Conservation (phyloP, 371 early-diverging fungal species). For the Gilbertella persicaria region DNA sequence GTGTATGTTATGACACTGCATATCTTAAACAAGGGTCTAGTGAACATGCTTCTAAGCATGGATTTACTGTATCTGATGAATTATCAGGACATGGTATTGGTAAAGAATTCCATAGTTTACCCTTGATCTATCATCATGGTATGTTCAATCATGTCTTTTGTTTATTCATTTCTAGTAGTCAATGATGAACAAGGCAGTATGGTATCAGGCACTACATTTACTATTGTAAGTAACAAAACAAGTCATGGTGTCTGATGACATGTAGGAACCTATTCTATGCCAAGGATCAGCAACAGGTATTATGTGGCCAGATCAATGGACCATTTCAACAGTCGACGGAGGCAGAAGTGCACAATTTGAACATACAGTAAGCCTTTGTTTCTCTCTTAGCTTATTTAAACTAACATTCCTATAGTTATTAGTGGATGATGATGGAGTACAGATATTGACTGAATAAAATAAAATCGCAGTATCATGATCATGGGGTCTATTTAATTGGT, state of each 20-base stretch:
- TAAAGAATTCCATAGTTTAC: constrained; percentile 63
- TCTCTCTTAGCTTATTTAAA: constrained; percentile 27
- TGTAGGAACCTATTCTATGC: constrained; percentile 76
- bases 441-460: constrained; percentile 63
- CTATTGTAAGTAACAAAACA: constrained; percentile 53
- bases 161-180: constrained; percentile 19
- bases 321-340: constrained; percentile 78
- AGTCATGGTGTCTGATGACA: neutral
- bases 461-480: neutral
- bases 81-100: constrained; percentile 93
- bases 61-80: constrained; percentile 71
- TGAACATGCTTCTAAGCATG: constrained; percentile 51
- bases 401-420: constrained; percentile 45
- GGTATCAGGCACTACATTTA: constrained; percentile 81
- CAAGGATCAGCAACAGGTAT: constrained; percentile 73
- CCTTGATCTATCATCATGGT: constrained; percentile 66
- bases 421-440: constrained; percentile 66
- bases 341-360: constrained; percentile 87
- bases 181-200: constrained; percentile 67
- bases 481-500: too few relatives aligned
- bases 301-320: constrained; percentile 91
- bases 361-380: constrained; percentile 30
- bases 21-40: constrained; percentile 13
- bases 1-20: neutral
- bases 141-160: constrained; percentile 8